phyloP scores from a whole-genome alignment of 495 filamentous ascomycete species.

The Glutinoglossum americanum region DNA sequence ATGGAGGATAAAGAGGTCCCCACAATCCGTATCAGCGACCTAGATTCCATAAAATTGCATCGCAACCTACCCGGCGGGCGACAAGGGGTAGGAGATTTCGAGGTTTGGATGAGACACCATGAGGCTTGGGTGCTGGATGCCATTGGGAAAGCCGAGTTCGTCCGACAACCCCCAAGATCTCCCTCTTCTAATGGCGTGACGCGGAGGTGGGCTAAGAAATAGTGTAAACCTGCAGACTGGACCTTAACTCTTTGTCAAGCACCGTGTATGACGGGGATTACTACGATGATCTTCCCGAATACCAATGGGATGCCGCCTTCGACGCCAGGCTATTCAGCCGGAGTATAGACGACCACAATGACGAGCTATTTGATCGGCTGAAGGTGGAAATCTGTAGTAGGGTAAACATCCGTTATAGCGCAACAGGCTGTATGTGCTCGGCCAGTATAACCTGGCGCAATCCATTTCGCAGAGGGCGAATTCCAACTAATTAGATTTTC shows the following conservation, averaged over 20 bases:
- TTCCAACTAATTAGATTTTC: not conserved
- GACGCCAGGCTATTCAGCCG: not conserved
- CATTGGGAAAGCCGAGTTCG: slow-evolving; percentile 6
- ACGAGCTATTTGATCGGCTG: slow-evolving; percentile 6
- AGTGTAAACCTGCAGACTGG: not conserved
- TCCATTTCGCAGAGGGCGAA: not conserved
- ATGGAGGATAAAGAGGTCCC: slow-evolving; percentile 2
- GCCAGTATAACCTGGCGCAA: no score
- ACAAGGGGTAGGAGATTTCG: slow-evolving; percentile 12
- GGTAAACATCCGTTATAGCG: not conserved
- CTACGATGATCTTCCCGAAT: slow-evolving; percentile 16
- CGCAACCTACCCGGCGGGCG: slow-evolving; percentile 9
- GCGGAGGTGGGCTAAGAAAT: no score
- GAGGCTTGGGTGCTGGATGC: slow-evolving; percentile 17
- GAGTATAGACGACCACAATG: slow-evolving; percentile 7
- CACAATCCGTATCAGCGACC: slow-evolving; percentile 1
- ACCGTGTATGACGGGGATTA: slow-evolving; percentile 6
- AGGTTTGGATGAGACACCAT: slow-evolving; percentile 16
- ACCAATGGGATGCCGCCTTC: slow-evolving; percentile 12
- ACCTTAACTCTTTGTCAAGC: not conserved
- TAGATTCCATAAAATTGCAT: slow-evolving; percentile 9
- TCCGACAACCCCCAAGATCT: not conserved
- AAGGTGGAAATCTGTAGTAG: not conserved
- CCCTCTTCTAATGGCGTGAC: no score
- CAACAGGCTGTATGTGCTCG: not conserved